Base-by-base conservation (phyloP, 768 basidiomycete species). In the Atractiella rhizophila region DNA sequence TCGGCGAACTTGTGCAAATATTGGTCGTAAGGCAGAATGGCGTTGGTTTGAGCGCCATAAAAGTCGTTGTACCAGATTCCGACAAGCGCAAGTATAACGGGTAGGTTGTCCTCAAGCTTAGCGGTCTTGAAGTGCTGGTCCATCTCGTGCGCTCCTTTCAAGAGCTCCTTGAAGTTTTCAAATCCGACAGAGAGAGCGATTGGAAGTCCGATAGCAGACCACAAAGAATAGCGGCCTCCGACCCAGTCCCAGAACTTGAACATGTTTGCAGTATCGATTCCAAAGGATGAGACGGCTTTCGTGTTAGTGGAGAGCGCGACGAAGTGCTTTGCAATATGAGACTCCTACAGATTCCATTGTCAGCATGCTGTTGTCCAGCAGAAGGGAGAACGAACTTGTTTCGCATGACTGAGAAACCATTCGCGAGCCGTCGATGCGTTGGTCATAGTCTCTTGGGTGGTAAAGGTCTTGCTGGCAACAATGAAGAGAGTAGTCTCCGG, bases 201-300 rank as follows among this genome's bases (percentile, higher is more conserved):
- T 33, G 80, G 79, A 44, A 96, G 67, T 44, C 91, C 91, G 51
- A 98, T 94, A 24, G 91, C 88, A 47, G 81, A 85, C 88, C 91
- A 96, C 49, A 98, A 67, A 52, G 78, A 83, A 69, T 98, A 98
- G 48, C 88, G 72, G 21, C 91, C 91, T 47, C 91, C 91, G 48
- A 98, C 91, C 91, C 91, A 98, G 62, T 96, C 91, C 88, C 88
- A 98, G 71, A 98, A 96, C 57, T 77, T 74, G 71, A 98, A 98
- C 86, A 98, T 98, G 64, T 94, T 94, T 51, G 68, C 68, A 45
- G 73, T 59, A 34, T 75, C 66, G 55, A 98, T 98, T 30, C 91
- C 91, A 55, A 98, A 98, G 3, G 67, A 71, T 15, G 80, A 78
- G 42, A 96, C 91, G 10, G 79, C 82, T 56, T 74, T 69, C 38